Conservation (phyloP, 148 eudicot genomes). For the Pharnaceum exiguum region DNA sequence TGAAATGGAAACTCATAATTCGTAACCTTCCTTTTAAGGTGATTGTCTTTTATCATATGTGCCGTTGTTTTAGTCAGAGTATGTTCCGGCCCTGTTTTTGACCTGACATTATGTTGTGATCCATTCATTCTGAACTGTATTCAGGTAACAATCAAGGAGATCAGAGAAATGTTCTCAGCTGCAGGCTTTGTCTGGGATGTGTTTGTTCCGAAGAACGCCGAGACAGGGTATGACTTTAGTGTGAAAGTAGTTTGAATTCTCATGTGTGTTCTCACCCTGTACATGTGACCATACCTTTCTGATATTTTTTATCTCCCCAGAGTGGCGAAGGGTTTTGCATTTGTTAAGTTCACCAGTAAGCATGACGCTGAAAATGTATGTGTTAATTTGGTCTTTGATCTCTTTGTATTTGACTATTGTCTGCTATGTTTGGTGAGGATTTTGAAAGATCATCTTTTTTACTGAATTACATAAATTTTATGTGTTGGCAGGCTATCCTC, state of each 20-base stretch:
- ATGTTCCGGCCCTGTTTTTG: background rate
- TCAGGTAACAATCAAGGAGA: conserved; percentile 63
- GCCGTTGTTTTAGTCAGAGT: background rate
- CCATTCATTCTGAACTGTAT: conserved; percentile 6
- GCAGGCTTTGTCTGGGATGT: conserved; percentile 96
- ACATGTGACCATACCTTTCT: conserved; percentile 13
- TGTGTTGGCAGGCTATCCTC: conserved; percentile 90
- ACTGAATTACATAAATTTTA: conserved; percentile 1
- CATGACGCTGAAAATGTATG: conserved; percentile 90
- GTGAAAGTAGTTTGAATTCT: background rate
- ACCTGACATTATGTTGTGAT: background rate
- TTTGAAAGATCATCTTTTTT: background rate
- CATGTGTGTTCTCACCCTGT: background rate
- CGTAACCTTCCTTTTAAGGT: conserved; percentile 97
- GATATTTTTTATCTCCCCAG: no score
- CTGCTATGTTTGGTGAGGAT: background rate
- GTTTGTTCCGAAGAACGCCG: conserved; percentile 70
- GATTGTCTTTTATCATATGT: background rate
- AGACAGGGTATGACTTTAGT: conserved; percentile 54
- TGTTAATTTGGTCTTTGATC: conserved; percentile 10
- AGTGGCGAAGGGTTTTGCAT: conserved; percentile 83
- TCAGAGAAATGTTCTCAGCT: conserved; percentile 61
- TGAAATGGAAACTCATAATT: conserved; percentile 88
- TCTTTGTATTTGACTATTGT: background rate
- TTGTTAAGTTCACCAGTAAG: conserved; percentile 88